A percentile compares a stretch with the other conserved stretches of the same genome.
Evolutionary conservation across 140 eudicot species (phyloP).

Genomic region (Bidens hawaiensis): DNA sequence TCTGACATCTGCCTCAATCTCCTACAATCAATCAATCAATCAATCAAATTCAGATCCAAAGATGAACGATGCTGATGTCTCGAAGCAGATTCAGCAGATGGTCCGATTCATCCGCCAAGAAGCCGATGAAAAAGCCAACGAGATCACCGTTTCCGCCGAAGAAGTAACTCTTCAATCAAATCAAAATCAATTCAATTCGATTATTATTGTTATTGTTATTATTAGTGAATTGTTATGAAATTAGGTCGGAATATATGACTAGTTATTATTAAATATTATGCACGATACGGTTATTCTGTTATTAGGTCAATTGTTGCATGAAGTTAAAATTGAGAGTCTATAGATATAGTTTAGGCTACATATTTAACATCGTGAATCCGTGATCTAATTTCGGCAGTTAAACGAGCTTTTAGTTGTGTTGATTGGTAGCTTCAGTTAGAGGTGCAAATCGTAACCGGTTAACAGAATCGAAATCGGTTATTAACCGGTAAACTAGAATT

Average conservation of each 20-base stretch:
- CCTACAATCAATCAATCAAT: constrained; percentile 7
- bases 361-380: neutral
- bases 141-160: constrained; percentile 87
- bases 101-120: constrained; percentile 90
- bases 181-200: neutral
- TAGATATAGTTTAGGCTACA: neutral
- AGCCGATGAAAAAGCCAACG: constrained; percentile 95
- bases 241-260: neutral
- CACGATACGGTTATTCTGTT: neutral
- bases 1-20: neutral
- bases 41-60: constrained; percentile 15
- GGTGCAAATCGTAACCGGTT: too few species aligned
- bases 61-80: constrained; percentile 84
- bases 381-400: neutral
- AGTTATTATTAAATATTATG: neutral
- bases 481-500: too few species aligned
- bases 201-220: neutral
- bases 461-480: too few species aligned
- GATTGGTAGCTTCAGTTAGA: too few species aligned
- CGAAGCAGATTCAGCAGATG: constrained; percentile 95
- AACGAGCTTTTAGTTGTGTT: constrained; percentile 3
- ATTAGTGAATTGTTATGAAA: neutral
- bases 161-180: constrained; percentile 40
- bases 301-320: constrained; percentile 1
- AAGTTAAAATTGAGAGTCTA: neutral